phyloP scores from a whole-genome alignment of 371 early-diverging fungal species.

The Parasitella parasitica region DNA sequence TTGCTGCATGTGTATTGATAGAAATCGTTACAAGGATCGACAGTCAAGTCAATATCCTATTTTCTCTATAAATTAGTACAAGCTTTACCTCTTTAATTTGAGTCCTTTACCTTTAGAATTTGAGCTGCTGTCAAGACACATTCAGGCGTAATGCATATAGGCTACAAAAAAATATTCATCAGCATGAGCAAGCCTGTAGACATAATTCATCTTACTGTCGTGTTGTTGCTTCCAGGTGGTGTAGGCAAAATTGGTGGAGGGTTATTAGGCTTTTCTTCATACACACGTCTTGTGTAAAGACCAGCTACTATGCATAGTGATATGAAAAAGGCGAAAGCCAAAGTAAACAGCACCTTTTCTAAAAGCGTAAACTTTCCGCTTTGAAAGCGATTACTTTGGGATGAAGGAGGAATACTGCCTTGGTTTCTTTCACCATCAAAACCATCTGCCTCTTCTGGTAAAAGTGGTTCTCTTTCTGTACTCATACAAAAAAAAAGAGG shows the following conservation, averaged over 20 bases:
- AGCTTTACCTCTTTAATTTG: background rate
- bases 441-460: slow-evolving; percentile 9
- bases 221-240: slow-evolving; percentile 10
- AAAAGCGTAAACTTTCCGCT: slow-evolving; percentile 34
- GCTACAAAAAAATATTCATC: slow-evolving; percentile 19
- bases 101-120: slow-evolving; percentile 39
- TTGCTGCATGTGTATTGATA: slow-evolving; percentile 59
- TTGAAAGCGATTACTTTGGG: background rate
- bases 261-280: slow-evolving; percentile 20
- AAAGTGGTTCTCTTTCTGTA: slow-evolving; percentile 35
- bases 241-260: background rate
- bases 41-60: slow-evolving; percentile 41
- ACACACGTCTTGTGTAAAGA: slow-evolving; percentile 36
- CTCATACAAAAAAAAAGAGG: slow-evolving; percentile 17
- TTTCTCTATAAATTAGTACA: background rate
- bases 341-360: slow-evolving; percentile 36
- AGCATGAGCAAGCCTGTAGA: too few species aligned
- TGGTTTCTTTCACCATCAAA: background rate
- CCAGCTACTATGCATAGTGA: slow-evolving; percentile 37
- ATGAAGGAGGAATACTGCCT: background rate
- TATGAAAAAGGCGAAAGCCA: slow-evolving; percentile 34
- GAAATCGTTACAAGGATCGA: slow-evolving; percentile 52
- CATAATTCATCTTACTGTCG: slow-evolving; percentile 13
- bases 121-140: slow-evolving; percentile 61
- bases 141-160: slow-evolving; percentile 52